Conservation (phyloP, 306 rosid species). For the Vigna radiata region DNA sequence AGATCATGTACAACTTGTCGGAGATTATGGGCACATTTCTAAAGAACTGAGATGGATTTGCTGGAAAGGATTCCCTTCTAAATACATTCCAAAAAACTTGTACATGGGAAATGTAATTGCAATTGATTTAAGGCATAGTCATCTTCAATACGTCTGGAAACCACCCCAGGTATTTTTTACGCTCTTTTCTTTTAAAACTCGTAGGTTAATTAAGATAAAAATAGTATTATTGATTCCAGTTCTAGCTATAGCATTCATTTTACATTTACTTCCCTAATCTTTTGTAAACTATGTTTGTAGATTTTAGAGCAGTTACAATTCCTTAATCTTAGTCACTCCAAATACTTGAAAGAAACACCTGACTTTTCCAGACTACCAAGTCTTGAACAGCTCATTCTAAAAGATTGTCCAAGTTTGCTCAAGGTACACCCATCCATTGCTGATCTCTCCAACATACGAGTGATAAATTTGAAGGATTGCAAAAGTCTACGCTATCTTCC, state of each 20-base stretch:
- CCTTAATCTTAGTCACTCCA: too few species aligned
- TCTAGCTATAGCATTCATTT: too few species aligned
- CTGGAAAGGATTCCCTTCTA: constrained; percentile 44
- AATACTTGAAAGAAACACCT: too few species aligned
- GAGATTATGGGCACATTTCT: constrained; percentile 38
- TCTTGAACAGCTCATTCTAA: too few species aligned
- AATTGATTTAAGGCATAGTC: background rate
- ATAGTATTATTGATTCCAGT: too few species aligned
- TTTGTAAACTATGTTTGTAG: too few species aligned
- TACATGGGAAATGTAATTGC: background rate
- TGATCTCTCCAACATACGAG: background rate
- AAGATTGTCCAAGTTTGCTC: too few species aligned
- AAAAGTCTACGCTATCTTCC: constrained; percentile 6
- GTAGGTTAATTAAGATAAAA: too few species aligned
- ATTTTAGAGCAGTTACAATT: too few species aligned
- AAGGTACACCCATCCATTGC: constrained; percentile 44
- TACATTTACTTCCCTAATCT: too few species aligned
- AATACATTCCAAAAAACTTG: background rate
- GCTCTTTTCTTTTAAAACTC: too few species aligned
- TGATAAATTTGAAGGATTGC: constrained; percentile 30
- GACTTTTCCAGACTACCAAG: too few species aligned
- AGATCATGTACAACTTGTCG: background rate
- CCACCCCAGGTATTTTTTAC: background rate
- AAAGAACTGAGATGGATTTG: constrained; percentile 39
- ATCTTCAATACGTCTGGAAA: background rate